Base-by-base conservation (phyloP, 345 rosid genomes). In the Corchorus olitorius region DNA sequence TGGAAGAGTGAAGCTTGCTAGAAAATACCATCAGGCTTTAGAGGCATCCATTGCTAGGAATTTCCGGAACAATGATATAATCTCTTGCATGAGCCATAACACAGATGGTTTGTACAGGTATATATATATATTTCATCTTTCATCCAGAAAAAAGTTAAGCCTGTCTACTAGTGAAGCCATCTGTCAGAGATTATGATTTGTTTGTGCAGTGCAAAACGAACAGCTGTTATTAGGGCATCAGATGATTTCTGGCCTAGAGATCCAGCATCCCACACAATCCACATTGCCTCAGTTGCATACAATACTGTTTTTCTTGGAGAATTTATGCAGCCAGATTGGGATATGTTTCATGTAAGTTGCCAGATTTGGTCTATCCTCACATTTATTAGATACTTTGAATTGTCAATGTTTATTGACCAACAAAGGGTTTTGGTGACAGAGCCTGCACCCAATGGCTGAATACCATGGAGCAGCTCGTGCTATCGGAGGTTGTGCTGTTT, bases 241-340 rank as follows among this genome's bases (percentile, higher is more conserved):
- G 92, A 90, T 76, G 94, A 88, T 75, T 90, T 90, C 88, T 90
- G 88, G 88, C 94, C 94, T 8, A 78, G 87, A 75, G 92, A 90
- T 76, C 83, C 89, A 3, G 91, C 92, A 37, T 90, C 91, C 17
- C 94, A 90, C 84, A 88, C 91, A 13, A 90, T 90, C 80, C 94
- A 90, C 74, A 85, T 88, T 70, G 91, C 94, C 50, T 88, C 92
- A 7, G 92, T 88, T 70, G 92, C 94, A 67, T 90, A 88, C 55
- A 90, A 90, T 65, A 83, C 91, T 33, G 70, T 90, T 74, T 90
- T 90, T 71, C 89, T 90, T 11, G 89, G 94, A 7, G 94, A 88
- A 74, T 87, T 90, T 77, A 90, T 88, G 94, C 92, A 88, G 78
- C 91, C 92, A 12, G 91, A 90, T 81, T 90, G 92, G 94, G 94